These are phyloP conservation scores for Ophiosphaerella narmari DNA, from an alignment of 2,329 filamentous ascomycete species.

Conservation along the genomic window DNA sequence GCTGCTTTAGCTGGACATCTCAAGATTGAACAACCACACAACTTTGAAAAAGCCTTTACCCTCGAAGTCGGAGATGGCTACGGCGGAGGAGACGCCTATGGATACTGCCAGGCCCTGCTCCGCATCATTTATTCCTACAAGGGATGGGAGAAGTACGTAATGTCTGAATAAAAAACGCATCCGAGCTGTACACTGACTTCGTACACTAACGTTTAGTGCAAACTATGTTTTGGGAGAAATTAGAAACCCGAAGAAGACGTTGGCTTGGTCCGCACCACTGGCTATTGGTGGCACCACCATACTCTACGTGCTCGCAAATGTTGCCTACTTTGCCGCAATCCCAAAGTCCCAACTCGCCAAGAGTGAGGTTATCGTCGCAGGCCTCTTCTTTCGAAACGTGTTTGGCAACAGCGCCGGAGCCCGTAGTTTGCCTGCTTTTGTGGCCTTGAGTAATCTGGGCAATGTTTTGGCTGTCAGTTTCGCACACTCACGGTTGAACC, in stretches of 20 bases:
- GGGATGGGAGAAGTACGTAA: slow-evolving; percentile 57
- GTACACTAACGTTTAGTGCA: slow-evolving; percentile 33
- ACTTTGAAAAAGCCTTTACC: slow-evolving; percentile 63
- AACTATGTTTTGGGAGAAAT: slow-evolving; percentile 66
- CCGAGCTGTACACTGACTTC: no score
- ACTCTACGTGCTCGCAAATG: slow-evolving; percentile 66
- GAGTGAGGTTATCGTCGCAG: slow-evolving; percentile 65
- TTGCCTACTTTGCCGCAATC: slow-evolving; percentile 68
- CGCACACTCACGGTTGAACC: slow-evolving; percentile 62
- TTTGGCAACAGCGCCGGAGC: slow-evolving; percentile 61
- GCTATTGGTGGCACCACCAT: slow-evolving; percentile 64
- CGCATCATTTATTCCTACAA: slow-evolving; percentile 66
- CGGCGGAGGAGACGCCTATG: slow-evolving; percentile 41
- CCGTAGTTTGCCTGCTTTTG: slow-evolving; percentile 53
- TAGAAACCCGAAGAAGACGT: slow-evolving; percentile 59
- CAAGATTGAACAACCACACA: slow-evolving; percentile 54
- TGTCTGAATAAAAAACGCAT: no score
- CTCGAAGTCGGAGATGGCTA: slow-evolving; percentile 44
- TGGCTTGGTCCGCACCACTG: slow-evolving; percentile 61
- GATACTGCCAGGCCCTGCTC: slow-evolving; percentile 62
- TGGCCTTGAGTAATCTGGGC: slow-evolving; percentile 65
- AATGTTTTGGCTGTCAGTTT: slow-evolving; percentile 67
- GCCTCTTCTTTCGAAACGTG: slow-evolving; percentile 65
- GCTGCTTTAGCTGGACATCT: slow-evolving; percentile 41
- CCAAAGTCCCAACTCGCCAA: slow-evolving; percentile 62